These are phyloP conservation scores for Mycena kentingensis DNA, from an alignment of 768 basidiomycete species.

Conservation along the genomic window DNA sequence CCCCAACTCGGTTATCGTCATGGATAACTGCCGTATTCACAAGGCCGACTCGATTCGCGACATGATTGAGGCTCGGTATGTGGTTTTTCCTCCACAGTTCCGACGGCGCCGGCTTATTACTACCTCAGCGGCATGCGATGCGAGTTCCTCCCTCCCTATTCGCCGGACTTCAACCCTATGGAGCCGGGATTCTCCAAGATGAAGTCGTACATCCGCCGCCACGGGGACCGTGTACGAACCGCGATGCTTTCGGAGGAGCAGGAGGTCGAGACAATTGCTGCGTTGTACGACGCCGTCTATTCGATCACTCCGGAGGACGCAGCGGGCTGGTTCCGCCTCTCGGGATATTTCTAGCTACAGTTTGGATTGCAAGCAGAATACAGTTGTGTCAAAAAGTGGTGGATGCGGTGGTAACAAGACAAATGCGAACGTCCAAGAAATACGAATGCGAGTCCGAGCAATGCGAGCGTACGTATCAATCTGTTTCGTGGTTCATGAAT, in stretches of 20 bases:
- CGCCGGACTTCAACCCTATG: conserved; percentile 36
- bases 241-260: conserved; percentile 23
- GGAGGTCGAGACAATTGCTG: conserved; percentile 8
- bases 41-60: conserved; percentile 21
- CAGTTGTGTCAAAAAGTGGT: too few relatives aligned
- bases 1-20: conserved; percentile 33
- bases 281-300: conserved; percentile 31
- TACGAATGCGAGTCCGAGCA: too few relatives aligned
- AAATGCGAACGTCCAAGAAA: too few relatives aligned
- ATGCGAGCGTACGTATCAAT: too few relatives aligned
- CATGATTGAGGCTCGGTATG: conserved; percentile 23
- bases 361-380: too few relatives aligned
- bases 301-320: conserved; percentile 27
- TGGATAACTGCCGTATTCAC: conserved; percentile 39
- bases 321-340: conserved; percentile 31
- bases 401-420: too few relatives aligned
- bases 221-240: conserved; percentile 24
- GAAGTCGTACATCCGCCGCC: conserved; percentile 25
- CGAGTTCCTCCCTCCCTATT: conserved; percentile 35
- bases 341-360: conserved; percentile 25
- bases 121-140: conserved; percentile 28
- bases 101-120: not conserved
- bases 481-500: too few relatives aligned
- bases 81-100: not conserved
- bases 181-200: conserved; percentile 32